phyloP scores from a whole-genome alignment of 2,329 filamentous ascomycete species.

The Ciborinia camelliae region DNA sequence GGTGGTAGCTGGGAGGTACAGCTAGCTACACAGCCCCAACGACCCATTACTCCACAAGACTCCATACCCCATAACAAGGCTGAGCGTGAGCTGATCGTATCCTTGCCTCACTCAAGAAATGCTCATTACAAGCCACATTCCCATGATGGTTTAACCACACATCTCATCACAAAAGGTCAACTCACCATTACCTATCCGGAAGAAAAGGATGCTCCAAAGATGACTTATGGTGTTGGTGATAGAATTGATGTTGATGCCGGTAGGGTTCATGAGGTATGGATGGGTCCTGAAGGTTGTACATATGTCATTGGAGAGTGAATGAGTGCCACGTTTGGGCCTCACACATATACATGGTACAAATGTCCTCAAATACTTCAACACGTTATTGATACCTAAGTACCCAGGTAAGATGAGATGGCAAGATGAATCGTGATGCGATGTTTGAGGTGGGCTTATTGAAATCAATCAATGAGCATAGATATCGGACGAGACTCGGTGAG shows the following conservation, averaged over 20 bases:
- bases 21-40: conserved; percentile 2
- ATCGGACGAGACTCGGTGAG: too few relatives aligned
- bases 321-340: neutral
- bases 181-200: conserved; percentile 66
- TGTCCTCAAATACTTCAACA: neutral
- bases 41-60: neutral
- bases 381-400: too few relatives aligned
- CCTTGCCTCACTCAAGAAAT: conserved; percentile 46
- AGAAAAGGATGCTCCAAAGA: conserved; percentile 52
- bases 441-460: too few relatives aligned
- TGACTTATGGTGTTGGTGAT: conserved; percentile 57
- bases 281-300: conserved; percentile 63
- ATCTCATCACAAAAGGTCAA: conserved; percentile 62
- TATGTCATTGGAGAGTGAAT: conserved; percentile 60
- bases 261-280: conserved; percentile 65
- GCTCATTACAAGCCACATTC: conserved; percentile 66
- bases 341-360: neutral
- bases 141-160: conserved; percentile 62
- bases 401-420: neutral
- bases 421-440: neutral
- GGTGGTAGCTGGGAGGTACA: too few relatives aligned
- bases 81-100: conserved; percentile 13
- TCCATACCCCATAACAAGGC: conserved; percentile 7
- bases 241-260: conserved; percentile 64
- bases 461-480: too few relatives aligned